A percentile compares a stretch with the other conserved stretches of the same genome.
phyloP scores from a whole-genome alignment of 1,284 basidiomycete species.

The Sparassis latifolia region DNA sequence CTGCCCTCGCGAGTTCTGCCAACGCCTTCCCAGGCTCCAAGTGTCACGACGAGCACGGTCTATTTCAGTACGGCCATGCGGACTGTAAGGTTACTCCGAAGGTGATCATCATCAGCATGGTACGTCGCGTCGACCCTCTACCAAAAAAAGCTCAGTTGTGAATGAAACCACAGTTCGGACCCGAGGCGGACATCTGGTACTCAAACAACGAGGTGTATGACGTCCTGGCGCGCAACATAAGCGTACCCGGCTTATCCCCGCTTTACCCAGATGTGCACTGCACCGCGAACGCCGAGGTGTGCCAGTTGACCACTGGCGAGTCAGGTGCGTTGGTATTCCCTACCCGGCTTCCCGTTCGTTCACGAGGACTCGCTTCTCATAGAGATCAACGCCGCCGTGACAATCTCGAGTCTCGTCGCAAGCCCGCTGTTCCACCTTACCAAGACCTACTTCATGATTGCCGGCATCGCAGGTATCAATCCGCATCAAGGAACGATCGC shows the following conservation, averaged over 20 bases:
- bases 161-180: no score
- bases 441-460: conserved; percentile 40
- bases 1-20: no score
- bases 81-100: no score
- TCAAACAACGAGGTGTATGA: no score
- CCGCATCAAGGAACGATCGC: conserved; percentile 36
- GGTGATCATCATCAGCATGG: no score
- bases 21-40: no score
- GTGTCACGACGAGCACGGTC: no score
- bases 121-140: no score
- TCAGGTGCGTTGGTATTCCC: conserved; percentile 14
- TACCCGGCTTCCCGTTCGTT: not conserved
- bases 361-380: not conserved
- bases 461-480: conserved; percentile 41
- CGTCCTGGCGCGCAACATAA: no score
- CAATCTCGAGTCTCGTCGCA: conserved; percentile 31
- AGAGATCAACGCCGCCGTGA: conserved; percentile 42
- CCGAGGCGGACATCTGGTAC: no score
- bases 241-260: conserved; percentile 28
- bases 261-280: conserved; percentile 38
- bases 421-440: conserved; percentile 35
- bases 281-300: conserved; percentile 31
- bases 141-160: no score
- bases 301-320: conserved; percentile 32
- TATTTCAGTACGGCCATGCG: no score